Base-by-base conservation (phyloP, 805 yeast species). In the Alloascoidea hylecoeti region DNA sequence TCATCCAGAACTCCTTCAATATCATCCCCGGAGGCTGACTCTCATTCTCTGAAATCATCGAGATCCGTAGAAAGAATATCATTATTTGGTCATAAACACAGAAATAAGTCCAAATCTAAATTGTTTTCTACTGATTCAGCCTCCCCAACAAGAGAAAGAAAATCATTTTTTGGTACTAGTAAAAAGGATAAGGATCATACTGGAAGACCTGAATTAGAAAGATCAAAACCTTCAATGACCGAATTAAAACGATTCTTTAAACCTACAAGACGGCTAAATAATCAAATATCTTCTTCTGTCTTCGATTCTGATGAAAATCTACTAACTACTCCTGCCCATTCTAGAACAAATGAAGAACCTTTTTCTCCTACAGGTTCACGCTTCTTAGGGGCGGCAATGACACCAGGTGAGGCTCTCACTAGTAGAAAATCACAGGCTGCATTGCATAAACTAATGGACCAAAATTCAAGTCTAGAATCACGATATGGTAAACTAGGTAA, bases 401-500 rank as follows among this genome's bases (percentile, higher is more conserved):
- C 51, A 12, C 30, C 30, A 23, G 30, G 30, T 9, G 30, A 23
- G 51, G 49, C 30, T 38, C 13, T 39, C 48, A 2, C 43, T 45
- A 2, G 14, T 52, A 50, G 2, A 39, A 39, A 9, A 41, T 19
- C 46, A 3, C 49, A 49, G 15, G 4, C 49, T 2, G 46, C 57
- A 9, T 49, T 58, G 4, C 61, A 63, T 16, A 56, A 60, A 4
- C 58, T 59, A 42, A 58, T 63, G 2, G 63, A 59, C 63, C 1
- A 58, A 54, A 36, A 55, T 55, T 16, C 51, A 52, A 35, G 58
- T 59, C 40, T 58, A 58, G 30, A 23, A 23, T 23, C 30, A 41
- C 76, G 80, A 49, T 82, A 81, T 52, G 84, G 89, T 40, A 77
- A 72, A 45, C 55, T 78, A 43, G 88, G 89, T 37, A 78, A 78